Conservation (phyloP, 2,329 filamentous ascomycete genomes). For the Colletotrichum trifolii region DNA sequence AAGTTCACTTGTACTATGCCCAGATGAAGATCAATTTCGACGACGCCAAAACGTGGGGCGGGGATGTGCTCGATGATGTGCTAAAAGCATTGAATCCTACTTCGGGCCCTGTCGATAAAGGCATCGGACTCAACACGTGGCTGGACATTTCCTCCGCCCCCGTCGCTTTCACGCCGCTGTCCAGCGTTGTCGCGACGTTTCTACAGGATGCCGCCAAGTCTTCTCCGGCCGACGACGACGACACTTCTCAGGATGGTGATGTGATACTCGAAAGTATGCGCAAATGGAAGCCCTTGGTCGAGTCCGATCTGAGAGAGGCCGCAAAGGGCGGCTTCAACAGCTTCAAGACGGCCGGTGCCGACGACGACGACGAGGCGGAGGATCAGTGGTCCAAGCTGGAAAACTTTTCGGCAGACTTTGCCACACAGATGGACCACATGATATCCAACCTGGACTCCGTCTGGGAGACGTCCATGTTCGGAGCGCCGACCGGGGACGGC, state of each 20-base stretch:
- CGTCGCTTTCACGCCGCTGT: constrained; percentile 1
- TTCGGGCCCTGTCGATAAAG: neutral
- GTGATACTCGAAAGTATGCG: neutral
- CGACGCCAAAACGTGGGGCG: neutral
- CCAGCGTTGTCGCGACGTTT: neutral
- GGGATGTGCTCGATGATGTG: neutral
- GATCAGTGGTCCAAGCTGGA: neutral
- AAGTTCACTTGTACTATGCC: constrained; percentile 2
- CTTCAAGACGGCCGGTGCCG: neutral
- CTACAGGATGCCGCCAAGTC: neutral
- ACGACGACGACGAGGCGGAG: neutral
- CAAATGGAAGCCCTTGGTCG: neutral
- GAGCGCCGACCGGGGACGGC: neutral
- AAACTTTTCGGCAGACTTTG: neutral
- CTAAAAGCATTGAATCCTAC: neutral
- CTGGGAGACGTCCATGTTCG: neutral
- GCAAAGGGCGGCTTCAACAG: neutral
- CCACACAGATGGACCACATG: neutral
- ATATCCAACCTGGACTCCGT: neutral
- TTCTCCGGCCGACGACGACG: neutral
- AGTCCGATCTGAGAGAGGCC: neutral
- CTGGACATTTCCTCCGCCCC: neutral
- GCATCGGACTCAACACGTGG: neutral
- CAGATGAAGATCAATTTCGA: constrained; percentile 2
- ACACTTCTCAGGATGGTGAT: neutral